Evolutionary conservation across 2,329 filamentous ascomycete species (phyloP), one percentile per base, ranked within the genome.

Genomic region (Calonectria honghensis): DNA sequence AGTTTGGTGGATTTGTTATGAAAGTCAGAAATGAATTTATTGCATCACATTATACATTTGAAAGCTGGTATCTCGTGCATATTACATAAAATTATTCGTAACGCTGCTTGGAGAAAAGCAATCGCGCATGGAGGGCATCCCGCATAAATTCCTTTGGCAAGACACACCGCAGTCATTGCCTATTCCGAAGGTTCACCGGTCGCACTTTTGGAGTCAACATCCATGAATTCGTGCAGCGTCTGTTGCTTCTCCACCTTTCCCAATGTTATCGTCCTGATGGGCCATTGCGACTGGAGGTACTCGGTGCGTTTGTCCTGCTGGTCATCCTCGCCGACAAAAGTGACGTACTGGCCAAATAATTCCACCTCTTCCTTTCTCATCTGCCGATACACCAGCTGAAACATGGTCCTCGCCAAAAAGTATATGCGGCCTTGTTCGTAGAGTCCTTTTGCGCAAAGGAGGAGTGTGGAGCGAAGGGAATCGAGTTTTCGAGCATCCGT

Each of bases 401-500:
- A 63, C 14, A 63, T 29, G 16, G 57, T 63, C 16, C 57, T 63
- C n/a, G 57, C 57, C 24, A 63, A 6, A n/a, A 63, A 63, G 16
- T 63, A 41, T 7, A 63, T 63, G 57, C 57, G 57, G 13, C 57
- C 57, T 39, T 63, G 57, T 11, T 63, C 57, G 27, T 63, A 41
- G 13, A 63, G 57, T 6, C 57, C 57, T 14, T 63, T 63, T 6
- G 9, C 37, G 24, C 57, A 63, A 6, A 63, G 57, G 6, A 63
- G 39, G 14, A 63, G 11, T 13, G 57, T 63, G 2, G 57, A 63
- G n/a, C 57, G 57, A 13, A 63, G 11, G 1, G 57, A 31, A 39
- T 41, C 37, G 4, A 63, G 4, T 10, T 6, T 63, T 29, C 6
- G 4, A 31, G 1, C 24, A 16, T 63, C 57, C 37, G n/a, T 13